phyloP scores from a whole-genome alignment of 2,329 filamentous ascomycete species.

The Pseudogymnoascus sp. region DNA sequence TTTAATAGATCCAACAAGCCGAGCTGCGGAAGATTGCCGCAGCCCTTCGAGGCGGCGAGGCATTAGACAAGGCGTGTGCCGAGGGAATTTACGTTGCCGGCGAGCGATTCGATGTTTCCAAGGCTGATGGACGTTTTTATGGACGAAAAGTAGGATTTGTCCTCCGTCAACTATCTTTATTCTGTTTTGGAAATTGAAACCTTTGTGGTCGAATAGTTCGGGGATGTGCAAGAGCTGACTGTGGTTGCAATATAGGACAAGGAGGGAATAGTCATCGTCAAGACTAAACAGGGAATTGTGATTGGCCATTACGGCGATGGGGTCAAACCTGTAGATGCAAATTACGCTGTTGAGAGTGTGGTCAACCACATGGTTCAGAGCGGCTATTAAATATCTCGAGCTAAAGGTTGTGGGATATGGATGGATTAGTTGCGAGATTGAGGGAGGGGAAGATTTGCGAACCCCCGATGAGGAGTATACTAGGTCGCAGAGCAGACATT shows the following conservation, averaged over 20 bases:
- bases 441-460: too few species aligned
- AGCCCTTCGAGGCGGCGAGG: conserved; percentile 43
- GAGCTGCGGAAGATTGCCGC: conserved; percentile 55
- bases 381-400: conserved; percentile 53
- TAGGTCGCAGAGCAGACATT: too few species aligned
- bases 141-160: conserved; percentile 66
- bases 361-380: conserved; percentile 75
- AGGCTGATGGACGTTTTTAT: conserved; percentile 74
- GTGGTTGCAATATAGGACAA: conserved; percentile 52
- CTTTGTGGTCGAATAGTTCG: neutral
- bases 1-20: conserved; percentile 45
- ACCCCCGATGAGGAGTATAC: too few species aligned
- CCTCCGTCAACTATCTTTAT: neutral
- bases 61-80: conserved; percentile 59
- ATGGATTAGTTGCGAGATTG: too few species aligned
- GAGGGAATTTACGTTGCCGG: conserved; percentile 71
- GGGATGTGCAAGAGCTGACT: neutral
- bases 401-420: neutral
- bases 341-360: conserved; percentile 72
- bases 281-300: conserved; percentile 83
- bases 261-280: conserved; percentile 74
- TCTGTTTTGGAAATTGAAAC: neutral
- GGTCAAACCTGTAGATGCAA: conserved; percentile 67
- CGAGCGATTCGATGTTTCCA: conserved; percentile 71
- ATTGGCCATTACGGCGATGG: conserved; percentile 77